phyloP scores from a whole-genome alignment of 768 basidiomycete species.

The Panaeolus papilionaceus region DNA sequence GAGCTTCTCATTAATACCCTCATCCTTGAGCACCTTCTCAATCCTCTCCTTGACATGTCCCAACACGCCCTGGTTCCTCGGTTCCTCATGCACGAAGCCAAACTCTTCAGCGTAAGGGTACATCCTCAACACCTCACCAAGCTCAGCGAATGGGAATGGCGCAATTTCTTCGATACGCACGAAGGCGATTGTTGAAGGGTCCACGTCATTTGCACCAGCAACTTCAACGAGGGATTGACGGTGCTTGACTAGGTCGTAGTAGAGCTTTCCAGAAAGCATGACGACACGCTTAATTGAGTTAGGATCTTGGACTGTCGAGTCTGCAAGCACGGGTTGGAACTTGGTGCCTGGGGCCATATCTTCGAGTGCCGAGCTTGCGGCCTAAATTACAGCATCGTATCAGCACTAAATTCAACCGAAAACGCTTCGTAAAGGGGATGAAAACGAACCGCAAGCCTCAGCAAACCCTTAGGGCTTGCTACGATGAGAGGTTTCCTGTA shows the following conservation, averaged over 20 bases:
- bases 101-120: slow-evolving; percentile 53
- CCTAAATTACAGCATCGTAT: slow-evolving; percentile 45
- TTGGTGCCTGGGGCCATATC: slow-evolving; percentile 64
- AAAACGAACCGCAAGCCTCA: slow-evolving; percentile 71
- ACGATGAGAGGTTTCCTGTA: slow-evolving; percentile 89
- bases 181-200: slow-evolving; percentile 54
- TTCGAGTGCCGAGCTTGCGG: slow-evolving; percentile 69
- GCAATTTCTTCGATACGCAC: slow-evolving; percentile 86
- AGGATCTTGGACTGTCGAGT: slow-evolving; percentile 43
- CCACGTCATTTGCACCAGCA: neutral
- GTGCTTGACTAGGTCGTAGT: slow-evolving; percentile 84
- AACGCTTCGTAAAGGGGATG: neutral
- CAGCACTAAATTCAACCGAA: neutral
- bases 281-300: slow-evolving; percentile 66
- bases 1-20: slow-evolving; percentile 33
- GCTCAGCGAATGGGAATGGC: slow-evolving; percentile 80
- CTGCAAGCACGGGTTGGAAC: slow-evolving; percentile 75
- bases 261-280: slow-evolving; percentile 82
- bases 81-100: slow-evolving; percentile 87
- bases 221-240: slow-evolving; percentile 56
- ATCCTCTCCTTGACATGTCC: slow-evolving; percentile 68
- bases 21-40: slow-evolving; percentile 50
- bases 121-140: slow-evolving; percentile 50
- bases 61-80: slow-evolving; percentile 87
- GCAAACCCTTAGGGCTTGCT: slow-evolving; percentile 83